phyloP scores from a whole-genome alignment of 2,329 filamentous ascomycete genomes.

The Exophiala sp. region DNA sequence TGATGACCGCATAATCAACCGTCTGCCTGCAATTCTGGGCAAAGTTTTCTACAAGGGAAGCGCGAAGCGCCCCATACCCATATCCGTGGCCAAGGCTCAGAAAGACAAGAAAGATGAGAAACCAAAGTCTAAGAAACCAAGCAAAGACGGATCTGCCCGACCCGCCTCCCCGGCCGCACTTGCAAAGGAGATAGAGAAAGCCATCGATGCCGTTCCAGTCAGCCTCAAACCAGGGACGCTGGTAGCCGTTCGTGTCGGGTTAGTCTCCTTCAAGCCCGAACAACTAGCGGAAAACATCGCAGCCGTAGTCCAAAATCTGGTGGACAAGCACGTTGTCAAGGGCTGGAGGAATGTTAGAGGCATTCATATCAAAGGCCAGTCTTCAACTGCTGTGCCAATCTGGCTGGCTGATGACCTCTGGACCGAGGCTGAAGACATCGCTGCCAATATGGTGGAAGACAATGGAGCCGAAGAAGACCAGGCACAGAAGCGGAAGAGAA shows the following conservation, averaged over 20 bases:
- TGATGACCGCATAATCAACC: conserved; percentile 72
- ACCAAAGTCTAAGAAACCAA: conserved; percentile 41
- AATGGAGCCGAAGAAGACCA: conserved; percentile 28
- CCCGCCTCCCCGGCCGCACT: conserved; percentile 60
- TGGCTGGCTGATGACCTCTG: conserved; percentile 92
- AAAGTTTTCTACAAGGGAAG: conserved; percentile 88
- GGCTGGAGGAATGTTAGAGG: conserved; percentile 81
- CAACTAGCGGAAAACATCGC: conserved; percentile 76
- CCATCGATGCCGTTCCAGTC: conserved; percentile 70
- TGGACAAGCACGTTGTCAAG: conserved; percentile 74
- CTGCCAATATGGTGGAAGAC: conserved; percentile 51
- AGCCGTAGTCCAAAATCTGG: conserved; percentile 61
- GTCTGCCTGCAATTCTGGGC: conserved; percentile 70
- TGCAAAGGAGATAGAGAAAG: conserved; percentile 73
- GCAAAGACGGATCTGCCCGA: conserved; percentile 39
- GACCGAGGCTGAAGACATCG: conserved; percentile 63
- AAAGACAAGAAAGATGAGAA: conserved; percentile 57
- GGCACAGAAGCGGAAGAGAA: conserved; percentile 26
- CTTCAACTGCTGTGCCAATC: conserved; percentile 84
- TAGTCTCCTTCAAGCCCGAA: conserved; percentile 65
- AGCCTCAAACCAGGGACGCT: conserved; percentile 72
- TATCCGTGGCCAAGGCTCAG: conserved; percentile 62
- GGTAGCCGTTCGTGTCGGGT: conserved; percentile 73
- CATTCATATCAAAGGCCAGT: conserved; percentile 84
- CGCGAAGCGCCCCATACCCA: conserved; percentile 77